Percentiles rank a stretch among this genome's conserved stretches.
Evolutionary conservation across 164 flowering plant species (phyloP).

Genomic region (Umbilicus rupestris): DNA sequence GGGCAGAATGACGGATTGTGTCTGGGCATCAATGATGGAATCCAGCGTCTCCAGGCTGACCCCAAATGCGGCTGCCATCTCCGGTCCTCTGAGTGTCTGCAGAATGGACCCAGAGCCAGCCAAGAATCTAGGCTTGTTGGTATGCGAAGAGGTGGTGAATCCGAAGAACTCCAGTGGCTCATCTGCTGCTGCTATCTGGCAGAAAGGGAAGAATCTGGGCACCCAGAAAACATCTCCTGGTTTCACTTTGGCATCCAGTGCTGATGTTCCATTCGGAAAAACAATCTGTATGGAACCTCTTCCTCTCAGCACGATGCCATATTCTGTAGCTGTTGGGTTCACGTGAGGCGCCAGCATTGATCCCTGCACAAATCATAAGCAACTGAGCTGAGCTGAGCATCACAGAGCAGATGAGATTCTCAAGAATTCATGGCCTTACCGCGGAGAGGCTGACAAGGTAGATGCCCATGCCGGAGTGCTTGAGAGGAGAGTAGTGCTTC

Average conservation of each 20-base stretch:
- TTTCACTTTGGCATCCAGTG: not conserved
- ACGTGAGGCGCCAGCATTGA: conserved; percentile 4
- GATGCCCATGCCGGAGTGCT: conserved; percentile 2
- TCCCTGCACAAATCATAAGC: not conserved
- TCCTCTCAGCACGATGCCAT: not conserved
- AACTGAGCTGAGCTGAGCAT: too few relatives aligned
- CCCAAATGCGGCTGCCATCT: conserved; percentile 3
- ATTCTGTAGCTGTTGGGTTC: not conserved
- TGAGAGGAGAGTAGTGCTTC: conserved; percentile 1
- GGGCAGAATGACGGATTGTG: conserved; percentile 1
- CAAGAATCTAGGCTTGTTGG: conserved; percentile 2
- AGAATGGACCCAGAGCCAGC: not conserved
- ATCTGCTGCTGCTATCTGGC: not conserved
- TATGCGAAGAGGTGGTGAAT: not conserved
- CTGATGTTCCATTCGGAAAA: not conserved
- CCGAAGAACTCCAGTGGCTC: not conserved
- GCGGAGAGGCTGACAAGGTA: not conserved
- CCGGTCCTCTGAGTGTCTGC: conserved; percentile 2
- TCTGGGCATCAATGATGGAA: not conserved
- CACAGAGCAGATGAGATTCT: too few relatives aligned
- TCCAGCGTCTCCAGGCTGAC: not conserved
- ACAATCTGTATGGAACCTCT: not conserved
- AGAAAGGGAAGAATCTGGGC: conserved; percentile 1
- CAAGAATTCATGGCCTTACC: not conserved
- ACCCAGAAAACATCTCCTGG: conserved; percentile 5